Conservation (phyloP, 345 rosid species). For the Diplotaxis tenuifolia region DNA sequence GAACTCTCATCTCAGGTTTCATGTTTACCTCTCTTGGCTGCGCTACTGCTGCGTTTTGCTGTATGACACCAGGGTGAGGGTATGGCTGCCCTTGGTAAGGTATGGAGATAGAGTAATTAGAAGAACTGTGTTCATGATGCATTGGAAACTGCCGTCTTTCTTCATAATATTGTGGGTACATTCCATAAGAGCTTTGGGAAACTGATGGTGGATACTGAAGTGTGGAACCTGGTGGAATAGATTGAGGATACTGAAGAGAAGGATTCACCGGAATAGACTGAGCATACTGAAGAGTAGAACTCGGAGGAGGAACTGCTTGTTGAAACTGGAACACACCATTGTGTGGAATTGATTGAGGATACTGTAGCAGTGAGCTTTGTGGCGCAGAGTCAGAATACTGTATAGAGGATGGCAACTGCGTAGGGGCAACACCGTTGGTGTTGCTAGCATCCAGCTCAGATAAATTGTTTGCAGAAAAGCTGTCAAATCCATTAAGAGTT, state of each 20-base stretch:
- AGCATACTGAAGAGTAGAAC: conserved; percentile 33
- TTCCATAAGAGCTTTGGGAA: conserved; percentile 50
- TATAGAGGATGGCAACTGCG: conserved; percentile 42
- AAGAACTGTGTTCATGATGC: conserved; percentile 43
- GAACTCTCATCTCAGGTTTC: conserved; percentile 42
- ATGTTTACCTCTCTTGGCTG: conserved; percentile 36
- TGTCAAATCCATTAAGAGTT: conserved; percentile 45
- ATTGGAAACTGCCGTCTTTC: conserved; percentile 44
- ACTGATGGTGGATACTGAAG: conserved; percentile 46
- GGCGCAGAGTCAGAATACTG: conserved; percentile 40
- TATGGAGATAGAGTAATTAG: conserved; percentile 38
- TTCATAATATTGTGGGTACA: conserved; percentile 48
- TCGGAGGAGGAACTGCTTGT: conserved; percentile 30
- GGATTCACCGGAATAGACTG: conserved; percentile 29
- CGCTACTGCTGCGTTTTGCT: conserved; percentile 42
- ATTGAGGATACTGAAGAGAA: conserved; percentile 34
- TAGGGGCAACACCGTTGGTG: conserved; percentile 40
- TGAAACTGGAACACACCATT: conserved; percentile 39
- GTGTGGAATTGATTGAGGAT: conserved; percentile 46
- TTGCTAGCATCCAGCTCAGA: conserved; percentile 48
- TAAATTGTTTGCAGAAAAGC: conserved; percentile 54
- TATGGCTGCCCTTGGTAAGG: conserved; percentile 43
- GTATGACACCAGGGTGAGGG: conserved; percentile 45
- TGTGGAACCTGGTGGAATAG: conserved; percentile 14
- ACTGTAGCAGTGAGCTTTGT: conserved; percentile 46